Conservation (phyloP, 306 rosid genomes). For the Dalbergia cultrata region DNA sequence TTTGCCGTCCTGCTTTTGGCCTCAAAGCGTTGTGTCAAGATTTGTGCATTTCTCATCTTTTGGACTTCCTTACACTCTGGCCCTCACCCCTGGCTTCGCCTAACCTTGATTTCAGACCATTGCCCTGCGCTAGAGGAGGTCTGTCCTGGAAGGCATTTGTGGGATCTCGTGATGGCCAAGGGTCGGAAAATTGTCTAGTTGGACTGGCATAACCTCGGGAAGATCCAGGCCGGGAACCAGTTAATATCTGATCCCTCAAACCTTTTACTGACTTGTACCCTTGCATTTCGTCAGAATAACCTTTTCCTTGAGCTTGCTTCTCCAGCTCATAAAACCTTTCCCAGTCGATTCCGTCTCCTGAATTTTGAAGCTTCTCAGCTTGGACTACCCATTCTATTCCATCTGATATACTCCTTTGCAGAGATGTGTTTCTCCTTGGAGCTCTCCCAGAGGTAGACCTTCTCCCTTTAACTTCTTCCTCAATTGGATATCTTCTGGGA, state of each 20-base stretch:
- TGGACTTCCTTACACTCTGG: conserved; percentile 69
- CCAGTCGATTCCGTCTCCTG: conserved; percentile 78
- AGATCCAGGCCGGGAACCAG: conserved; percentile 70
- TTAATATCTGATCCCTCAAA: conserved; percentile 78
- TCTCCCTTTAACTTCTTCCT: conserved; percentile 70
- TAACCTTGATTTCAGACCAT: conserved; percentile 78
- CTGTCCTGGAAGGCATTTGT: conserved; percentile 61
- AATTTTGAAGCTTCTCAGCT: conserved; percentile 69
- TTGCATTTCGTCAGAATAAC: conserved; percentile 65
- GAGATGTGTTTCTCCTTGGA: conserved; percentile 78
- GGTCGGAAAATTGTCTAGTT: conserved; percentile 78
- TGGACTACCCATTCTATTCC: conserved; percentile 82
- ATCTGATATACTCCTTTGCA: conserved; percentile 93
- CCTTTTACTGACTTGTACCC: conserved; percentile 79
- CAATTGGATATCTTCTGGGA: conserved; percentile 62
- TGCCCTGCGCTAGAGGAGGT: conserved; percentile 59
- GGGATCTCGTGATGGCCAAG: conserved; percentile 77
- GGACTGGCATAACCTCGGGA: conserved; percentile 77
- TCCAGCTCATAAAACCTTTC: conserved; percentile 80
- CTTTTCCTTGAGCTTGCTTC: conserved; percentile 71
- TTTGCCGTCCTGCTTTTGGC: conserved; percentile 12
- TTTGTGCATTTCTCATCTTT: conserved; percentile 53
- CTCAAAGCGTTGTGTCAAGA: conserved; percentile 11
- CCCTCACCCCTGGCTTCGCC: conserved; percentile 73
- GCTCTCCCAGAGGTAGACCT: conserved; percentile 77